phyloP scores from a whole-genome alignment of 768 basidiomycete genomes.

The Gautieria morchelliformis region DNA sequence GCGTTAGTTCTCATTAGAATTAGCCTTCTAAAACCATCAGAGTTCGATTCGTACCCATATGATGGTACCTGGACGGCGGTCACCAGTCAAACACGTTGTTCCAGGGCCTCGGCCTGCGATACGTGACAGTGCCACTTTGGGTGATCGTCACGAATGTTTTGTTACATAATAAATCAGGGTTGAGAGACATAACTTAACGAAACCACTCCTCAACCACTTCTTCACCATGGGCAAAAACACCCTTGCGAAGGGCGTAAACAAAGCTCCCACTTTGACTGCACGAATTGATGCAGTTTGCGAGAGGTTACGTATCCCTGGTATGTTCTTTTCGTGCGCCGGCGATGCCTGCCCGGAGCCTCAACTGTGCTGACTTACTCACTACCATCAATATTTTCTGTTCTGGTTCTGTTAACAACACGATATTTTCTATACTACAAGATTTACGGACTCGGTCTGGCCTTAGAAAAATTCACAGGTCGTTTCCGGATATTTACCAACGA shows the following conservation, averaged over 20 bases:
- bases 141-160: no score
- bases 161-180: no score
- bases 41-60: no score
- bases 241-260: not conserved
- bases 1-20: no score
- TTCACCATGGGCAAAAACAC: no score
- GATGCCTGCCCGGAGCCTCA: not conserved
- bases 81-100: no score
- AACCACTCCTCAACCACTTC: no score
- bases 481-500: conserved; percentile 39
- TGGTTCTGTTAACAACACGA: not conserved
- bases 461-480: conserved; percentile 52
- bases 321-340: not conserved
- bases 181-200: no score
- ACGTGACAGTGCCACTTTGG: no score
- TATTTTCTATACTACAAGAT: conserved; percentile 26
- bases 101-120: no score
- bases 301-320: conserved; percentile 1
- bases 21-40: no score
- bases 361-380: not conserved
- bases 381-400: not conserved
- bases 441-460: conserved; percentile 46
- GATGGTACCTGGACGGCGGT: no score
- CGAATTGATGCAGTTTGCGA: not conserved
- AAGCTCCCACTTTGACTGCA: not conserved